Evolutionary conservation across 148 eudicot species (phyloP).

Genomic region (Talinum fruticosum): DNA sequence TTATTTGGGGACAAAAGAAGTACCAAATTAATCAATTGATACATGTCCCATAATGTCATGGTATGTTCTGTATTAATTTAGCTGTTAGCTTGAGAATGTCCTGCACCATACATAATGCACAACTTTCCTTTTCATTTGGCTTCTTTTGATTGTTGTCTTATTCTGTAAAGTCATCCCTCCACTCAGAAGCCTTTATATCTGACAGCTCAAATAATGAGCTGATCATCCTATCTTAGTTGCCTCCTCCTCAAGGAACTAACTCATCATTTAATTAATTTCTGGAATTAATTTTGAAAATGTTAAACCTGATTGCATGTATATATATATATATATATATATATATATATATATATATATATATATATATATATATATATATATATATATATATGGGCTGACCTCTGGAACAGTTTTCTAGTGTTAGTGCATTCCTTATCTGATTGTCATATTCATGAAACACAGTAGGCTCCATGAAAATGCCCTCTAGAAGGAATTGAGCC

Average conservation of each 20-base stretch:
- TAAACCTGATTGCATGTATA: conserved; percentile 4
- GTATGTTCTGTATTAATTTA: not conserved
- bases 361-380: no score
- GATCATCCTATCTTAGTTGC: conserved; percentile 3
- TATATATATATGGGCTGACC: conserved; percentile 8
- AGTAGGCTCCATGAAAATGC: not conserved
- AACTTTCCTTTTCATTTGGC: conserved; percentile 5
- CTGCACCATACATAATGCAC: not conserved
- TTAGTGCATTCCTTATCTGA: conserved; percentile 16
- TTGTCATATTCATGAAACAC: not conserved
- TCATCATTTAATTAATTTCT: not conserved
- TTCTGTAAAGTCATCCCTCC: conserved; percentile 16
- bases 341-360: no score
- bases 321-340: no score
- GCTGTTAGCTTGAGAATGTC: conserved; percentile 1
- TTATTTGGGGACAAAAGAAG: no score
- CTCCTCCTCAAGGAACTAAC: not conserved
- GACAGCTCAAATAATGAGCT: conserved; percentile 3
- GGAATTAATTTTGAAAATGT: not conserved
- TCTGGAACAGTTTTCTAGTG: no score
- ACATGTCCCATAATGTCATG: conserved; percentile 6
- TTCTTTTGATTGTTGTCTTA: conserved; percentile 21
- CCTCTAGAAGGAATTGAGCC: not conserved
- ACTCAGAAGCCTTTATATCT: not conserved
- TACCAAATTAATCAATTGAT: not conserved